Conservation (phyloP, 495 filamentous ascomycete genomes). For the Hamigera avellanea region DNA sequence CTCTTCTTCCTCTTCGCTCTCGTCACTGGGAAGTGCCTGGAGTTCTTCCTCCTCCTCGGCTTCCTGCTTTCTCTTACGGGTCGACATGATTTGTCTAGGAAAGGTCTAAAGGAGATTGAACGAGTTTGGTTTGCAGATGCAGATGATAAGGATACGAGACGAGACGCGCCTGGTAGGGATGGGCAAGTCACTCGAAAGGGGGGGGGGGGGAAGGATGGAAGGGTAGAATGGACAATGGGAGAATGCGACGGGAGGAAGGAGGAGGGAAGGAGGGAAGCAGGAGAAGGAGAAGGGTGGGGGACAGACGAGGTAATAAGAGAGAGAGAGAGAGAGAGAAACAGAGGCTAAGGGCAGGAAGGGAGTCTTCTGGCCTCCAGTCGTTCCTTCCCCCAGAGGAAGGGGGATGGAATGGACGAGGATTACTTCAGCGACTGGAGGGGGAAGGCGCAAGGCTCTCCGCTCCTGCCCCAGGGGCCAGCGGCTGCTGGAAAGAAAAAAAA, state of each 20-base stretch:
- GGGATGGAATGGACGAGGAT: conserved; percentile 4
- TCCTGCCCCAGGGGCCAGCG: background rate
- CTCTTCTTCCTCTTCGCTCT: conserved; percentile 54
- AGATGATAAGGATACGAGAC: conserved; percentile 2
- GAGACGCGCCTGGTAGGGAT: conserved; percentile 1
- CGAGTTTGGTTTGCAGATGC: no score
- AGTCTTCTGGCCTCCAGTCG: background rate
- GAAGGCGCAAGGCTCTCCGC: background rate
- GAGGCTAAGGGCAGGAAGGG: conserved; percentile 14
- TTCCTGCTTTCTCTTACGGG: conserved; percentile 57
- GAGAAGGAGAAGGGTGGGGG: conserved; percentile 1
- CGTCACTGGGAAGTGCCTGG: conserved; percentile 48
- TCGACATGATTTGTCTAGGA: conserved; percentile 33
- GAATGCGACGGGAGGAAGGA: conserved; percentile 1
- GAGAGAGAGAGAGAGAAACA: conserved; percentile 11
- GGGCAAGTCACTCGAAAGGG: background rate
- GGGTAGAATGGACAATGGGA: conserved; percentile 6
- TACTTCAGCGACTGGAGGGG: background rate
- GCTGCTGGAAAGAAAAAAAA: no score
- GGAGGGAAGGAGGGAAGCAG: conserved; percentile 4
- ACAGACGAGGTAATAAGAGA: conserved; percentile 5
- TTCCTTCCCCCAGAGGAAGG: conserved; percentile 9
- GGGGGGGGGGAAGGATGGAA: no score
- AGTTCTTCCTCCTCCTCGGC: conserved; percentile 47
- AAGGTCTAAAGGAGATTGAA: conserved; percentile 1